phyloP scores from a whole-genome alignment of 2,329 filamentous ascomycete species.

The Hypoxylon sp. region DNA sequence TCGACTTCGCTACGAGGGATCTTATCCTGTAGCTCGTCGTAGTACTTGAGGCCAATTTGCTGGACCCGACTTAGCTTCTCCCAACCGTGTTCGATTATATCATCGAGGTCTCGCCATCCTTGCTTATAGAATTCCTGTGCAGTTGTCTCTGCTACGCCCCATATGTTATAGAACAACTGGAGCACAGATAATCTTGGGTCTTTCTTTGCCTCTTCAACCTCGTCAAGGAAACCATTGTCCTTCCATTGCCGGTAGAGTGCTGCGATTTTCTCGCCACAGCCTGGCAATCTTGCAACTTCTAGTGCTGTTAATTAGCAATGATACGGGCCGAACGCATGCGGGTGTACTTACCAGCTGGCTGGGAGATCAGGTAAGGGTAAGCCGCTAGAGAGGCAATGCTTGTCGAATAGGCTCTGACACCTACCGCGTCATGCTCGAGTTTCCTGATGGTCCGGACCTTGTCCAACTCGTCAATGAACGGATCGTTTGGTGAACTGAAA shows the following conservation, averaged over 20 bases:
- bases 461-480: slow-evolving; percentile 77
- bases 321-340: too few relatives aligned
- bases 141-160: slow-evolving; percentile 87
- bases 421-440: slow-evolving; percentile 78
- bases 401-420: slow-evolving; percentile 85
- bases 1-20: slow-evolving; percentile 80
- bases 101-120: slow-evolving; percentile 85
- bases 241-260: slow-evolving; percentile 80
- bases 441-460: slow-evolving; percentile 77
- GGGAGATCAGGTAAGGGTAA: slow-evolving; percentile 68
- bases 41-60: slow-evolving; percentile 94
- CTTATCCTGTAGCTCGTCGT: slow-evolving; percentile 79
- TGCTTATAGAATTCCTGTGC: slow-evolving; percentile 82
- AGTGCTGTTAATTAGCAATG: too few relatives aligned
- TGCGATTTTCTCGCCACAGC: slow-evolving; percentile 83
- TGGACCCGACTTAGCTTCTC: slow-evolving; percentile 76
- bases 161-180: slow-evolving; percentile 81
- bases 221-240: slow-evolving; percentile 65
- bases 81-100: slow-evolving; percentile 88
- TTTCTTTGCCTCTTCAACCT: slow-evolving; percentile 68
- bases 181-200: slow-evolving; percentile 73
- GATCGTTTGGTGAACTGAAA: slow-evolving; percentile 72
- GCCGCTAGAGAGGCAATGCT: slow-evolving; percentile 84
- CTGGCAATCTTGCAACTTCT: slow-evolving; percentile 71
- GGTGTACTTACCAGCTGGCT: slow-evolving; percentile 51